Evolutionary conservation across 768 basidiomycete genomes (phyloP), one percentile per base, ranked within the genome.

Genomic region (Strobilomyces echinocephalus): DNA sequence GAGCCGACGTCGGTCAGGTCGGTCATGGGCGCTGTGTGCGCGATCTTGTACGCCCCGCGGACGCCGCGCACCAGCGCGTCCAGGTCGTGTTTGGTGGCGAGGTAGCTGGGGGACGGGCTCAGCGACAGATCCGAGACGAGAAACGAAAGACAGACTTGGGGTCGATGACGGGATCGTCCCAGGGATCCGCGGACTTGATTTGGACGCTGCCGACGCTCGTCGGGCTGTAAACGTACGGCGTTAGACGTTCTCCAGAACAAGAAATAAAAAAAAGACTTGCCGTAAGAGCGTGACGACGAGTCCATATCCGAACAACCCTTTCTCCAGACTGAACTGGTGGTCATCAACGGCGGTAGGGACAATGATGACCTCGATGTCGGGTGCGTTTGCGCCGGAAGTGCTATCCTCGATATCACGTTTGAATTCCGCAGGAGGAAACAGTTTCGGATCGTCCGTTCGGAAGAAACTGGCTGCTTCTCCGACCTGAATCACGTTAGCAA

Each of bases 141-240:
- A 41, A 9, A 21, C 43, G 9, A 20, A 33, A 8, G 8, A 59
- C 73, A 8, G 49, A 74, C 76, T 70, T 70, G 18, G 78, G 79
- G 51, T 79, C 73, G 15, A 79, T 70, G 33, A 72, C n/a, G 1
- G 78, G 78, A 1, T 62, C 49, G 10, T 77, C 76, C 59, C 67
- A 69, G 12, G 76, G 75, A 39, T 75, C 60, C 1, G 66, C 55
- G 1, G 78, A 78, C 35, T 68, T 69, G n/a, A 79, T 61, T 30
- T 66, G 50, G 46, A 80, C 50, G 8, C 61, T 72, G 6, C 78
- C 78, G 6, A 63, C 54, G 55, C 77, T 78, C 40, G 72, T 75
- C 20, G 79, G 78, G 58, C 79, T 79, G 43, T 9, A 33, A 11
- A 18, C 6, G 12, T 34, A 56, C 39, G 33, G 16, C 26, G 5